Evolutionary conservation across 176 grass and related monocot species (phyloP).

Genomic region (Musa schizocarpa): DNA sequence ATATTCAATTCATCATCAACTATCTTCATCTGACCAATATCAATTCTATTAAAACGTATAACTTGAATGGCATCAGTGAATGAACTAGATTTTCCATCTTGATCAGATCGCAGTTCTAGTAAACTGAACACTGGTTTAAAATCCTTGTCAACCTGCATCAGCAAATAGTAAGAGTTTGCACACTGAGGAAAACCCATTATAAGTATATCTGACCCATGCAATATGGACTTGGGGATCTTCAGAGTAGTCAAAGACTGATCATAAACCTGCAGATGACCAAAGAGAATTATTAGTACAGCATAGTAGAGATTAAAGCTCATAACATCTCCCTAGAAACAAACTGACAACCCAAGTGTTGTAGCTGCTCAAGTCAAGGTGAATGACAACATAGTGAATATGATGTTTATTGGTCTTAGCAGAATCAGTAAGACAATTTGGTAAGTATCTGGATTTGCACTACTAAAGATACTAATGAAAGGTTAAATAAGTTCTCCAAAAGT

Average conservation of each 20-base stretch:
- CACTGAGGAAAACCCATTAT: slow-evolving; percentile 90
- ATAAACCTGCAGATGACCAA: slow-evolving; percentile 47
- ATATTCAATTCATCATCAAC: slow-evolving; percentile 44
- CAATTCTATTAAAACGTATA: slow-evolving; percentile 51
- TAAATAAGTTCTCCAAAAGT: too few relatives aligned
- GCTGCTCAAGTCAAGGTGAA: background rate
- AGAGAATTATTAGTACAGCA: background rate
- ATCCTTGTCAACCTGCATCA: slow-evolving; percentile 92
- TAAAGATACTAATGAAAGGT: too few relatives aligned
- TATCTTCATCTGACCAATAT: slow-evolving; percentile 64
- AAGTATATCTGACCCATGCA: slow-evolving; percentile 63
- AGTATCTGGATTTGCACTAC: background rate
- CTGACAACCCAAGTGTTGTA: background rate
- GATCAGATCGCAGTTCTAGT: slow-evolving; percentile 51
- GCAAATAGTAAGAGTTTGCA: slow-evolving; percentile 75
- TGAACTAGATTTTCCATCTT: slow-evolving; percentile 42
- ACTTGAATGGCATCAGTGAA: slow-evolving; percentile 47
- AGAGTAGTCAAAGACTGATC: slow-evolving; percentile 55
- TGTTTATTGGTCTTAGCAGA: background rate
- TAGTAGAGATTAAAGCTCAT: background rate
- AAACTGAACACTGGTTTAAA: slow-evolving; percentile 81
- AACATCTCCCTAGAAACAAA: background rate
- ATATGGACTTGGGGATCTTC: slow-evolving; percentile 56
- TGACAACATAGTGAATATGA: background rate
- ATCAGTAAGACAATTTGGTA: background rate